Base-by-base conservation (phyloP, 2,329 filamentous ascomycete genomes). In the Apiospora aurea region DNA sequence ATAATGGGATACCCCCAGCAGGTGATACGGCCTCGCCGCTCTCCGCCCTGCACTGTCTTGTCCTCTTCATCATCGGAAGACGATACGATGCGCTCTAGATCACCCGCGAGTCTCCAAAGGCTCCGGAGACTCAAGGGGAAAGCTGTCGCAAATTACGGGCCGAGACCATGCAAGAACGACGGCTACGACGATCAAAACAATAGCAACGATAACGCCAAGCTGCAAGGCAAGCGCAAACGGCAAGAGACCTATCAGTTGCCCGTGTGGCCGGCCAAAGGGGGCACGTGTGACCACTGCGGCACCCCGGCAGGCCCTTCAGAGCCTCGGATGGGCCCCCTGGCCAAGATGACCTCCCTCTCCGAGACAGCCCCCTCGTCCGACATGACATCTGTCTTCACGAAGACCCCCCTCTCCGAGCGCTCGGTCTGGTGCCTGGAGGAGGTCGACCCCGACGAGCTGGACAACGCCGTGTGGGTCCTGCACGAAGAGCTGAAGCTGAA, bases 391-490 rank as follows among this genome's bases (percentile, higher is more conserved):
- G 5, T 38, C 6, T 38, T 4, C 34, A 6, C 34, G 4, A 38
- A 6, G 34, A 38, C 34, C 34, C 34, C 34, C 7, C 34, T 38
- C 1, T 41, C 18, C 29, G 34, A 41, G 18, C 8, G n/a, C 4
- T 64, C 57, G 57, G 57, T n/a, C 34, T 64, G 57, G 57, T 29
- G n/a, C 10, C 57, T 64, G 57, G 57, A 64, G 8, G 57, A 64
- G 18, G 57, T 64, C 3, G 18, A 21, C 3, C 4, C 4, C 1
- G 18, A 24, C 18, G 57, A 64, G 34, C 57, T 64, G 34, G 1
- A 13, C 1, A 18, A 34, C 34, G 49, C 49, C 16, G 21, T 64
- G 8, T n/a, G 3, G 18, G 21, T 14, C 18, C 21, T 41, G 57
- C 2, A 4, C 21, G 10, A 13, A 6, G 2, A 41, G 18, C 18